A percentile compares a stretch with the other conserved stretches of the same genome.
Conservation (phyloP, 495 filamentous ascomycete genomes). For the Hypoxylon lienhwacheense region DNA sequence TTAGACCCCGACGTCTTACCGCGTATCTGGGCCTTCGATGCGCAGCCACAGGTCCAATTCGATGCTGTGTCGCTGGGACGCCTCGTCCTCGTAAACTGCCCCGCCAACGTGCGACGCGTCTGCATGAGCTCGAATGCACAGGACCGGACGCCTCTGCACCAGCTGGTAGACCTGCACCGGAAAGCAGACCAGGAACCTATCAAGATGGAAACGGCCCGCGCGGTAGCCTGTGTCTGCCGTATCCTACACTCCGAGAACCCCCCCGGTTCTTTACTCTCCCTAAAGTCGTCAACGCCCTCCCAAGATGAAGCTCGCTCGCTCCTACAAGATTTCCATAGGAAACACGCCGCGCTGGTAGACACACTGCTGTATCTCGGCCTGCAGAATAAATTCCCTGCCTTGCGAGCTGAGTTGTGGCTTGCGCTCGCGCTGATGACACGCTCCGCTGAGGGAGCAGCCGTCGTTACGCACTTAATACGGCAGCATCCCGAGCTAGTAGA, state of each 20-base stretch:
- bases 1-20: conserved; percentile 55
- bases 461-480: conserved; percentile 55
- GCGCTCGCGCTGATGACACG: conserved; percentile 71
- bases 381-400: conserved; percentile 68
- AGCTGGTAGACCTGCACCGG: conserved; percentile 60
- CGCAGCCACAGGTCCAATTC: conserved; percentile 70
- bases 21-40: conserved; percentile 61
- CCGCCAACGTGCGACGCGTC: conserved; percentile 57
- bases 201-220: conserved; percentile 73
- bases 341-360: conserved; percentile 54
- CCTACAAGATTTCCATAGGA: conserved; percentile 54
- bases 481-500: conserved; percentile 49
- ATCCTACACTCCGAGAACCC: conserved; percentile 46
- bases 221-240: conserved; percentile 65
- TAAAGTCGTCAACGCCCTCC: not conserved
- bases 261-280: conserved; percentile 7
- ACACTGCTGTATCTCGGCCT: conserved; percentile 64
- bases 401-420: conserved; percentile 75
- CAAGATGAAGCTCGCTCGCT: conserved; percentile 24
- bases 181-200: conserved; percentile 65
- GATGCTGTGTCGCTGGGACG: conserved; percentile 66
- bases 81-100: conserved; percentile 63
- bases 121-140: conserved; percentile 48
- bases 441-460: conserved; percentile 49
- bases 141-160: conserved; percentile 57